Conservation (phyloP, 768 basidiomycete species). For the Leccinum olivaceopallidum region DNA sequence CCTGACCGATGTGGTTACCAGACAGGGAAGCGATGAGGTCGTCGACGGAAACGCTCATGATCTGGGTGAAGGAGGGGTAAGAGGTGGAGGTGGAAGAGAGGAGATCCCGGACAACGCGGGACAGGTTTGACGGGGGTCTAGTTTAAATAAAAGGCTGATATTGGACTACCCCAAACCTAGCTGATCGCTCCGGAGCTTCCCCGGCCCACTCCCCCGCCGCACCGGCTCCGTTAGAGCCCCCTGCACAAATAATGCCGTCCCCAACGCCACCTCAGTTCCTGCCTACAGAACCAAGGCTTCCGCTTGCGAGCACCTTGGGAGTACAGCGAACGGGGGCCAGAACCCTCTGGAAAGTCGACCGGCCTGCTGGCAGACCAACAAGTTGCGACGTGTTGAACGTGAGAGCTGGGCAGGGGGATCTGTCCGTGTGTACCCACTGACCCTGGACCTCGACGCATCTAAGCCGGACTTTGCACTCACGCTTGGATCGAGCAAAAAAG, state of each 20-base stretch:
- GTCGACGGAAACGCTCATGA: constrained; percentile 50
- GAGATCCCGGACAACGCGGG: constrained; percentile 7
- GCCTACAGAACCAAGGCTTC: not conserved
- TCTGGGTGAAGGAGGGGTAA: not conserved
- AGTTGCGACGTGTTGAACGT: constrained; percentile 2
- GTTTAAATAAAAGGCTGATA: not conserved
- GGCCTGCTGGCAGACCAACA: not conserved
- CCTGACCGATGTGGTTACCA: constrained; percentile 51
- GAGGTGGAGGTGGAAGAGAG: not conserved
- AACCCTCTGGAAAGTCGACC: not conserved
- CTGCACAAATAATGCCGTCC: not conserved
- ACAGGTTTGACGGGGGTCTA: not conserved
- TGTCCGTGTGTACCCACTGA: not conserved
- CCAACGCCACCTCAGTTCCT: constrained; percentile 12
- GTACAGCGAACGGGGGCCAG: not conserved
- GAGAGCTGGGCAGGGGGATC: constrained; percentile 1
- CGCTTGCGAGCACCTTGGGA: not conserved
- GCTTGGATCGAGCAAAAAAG: not conserved
- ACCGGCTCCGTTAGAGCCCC: not conserved
- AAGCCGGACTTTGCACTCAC: not conserved
- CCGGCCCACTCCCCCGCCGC: constrained; percentile 3
- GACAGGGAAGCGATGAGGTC: constrained; percentile 51
- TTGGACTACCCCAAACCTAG: constrained; percentile 23
- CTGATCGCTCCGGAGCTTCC: constrained; percentile 14
- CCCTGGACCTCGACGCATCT: not conserved